phyloP scores from a whole-genome alignment of 139 green algal species.

The Chlorella sp. region DNA sequence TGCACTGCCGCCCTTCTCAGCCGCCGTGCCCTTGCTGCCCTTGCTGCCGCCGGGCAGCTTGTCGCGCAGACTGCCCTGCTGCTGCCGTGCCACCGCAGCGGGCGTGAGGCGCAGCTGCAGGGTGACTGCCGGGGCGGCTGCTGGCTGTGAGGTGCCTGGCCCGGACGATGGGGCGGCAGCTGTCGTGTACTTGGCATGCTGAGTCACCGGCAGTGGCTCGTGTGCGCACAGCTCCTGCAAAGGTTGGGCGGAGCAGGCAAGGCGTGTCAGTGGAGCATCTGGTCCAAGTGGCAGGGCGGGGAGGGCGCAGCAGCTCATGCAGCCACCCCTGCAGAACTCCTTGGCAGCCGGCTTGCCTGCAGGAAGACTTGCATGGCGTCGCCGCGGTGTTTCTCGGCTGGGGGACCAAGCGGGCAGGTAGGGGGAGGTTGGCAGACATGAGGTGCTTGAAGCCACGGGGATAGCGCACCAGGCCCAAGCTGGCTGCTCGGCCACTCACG shows the following conservation, averaged over 20 bases:
- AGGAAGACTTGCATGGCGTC: constrained; percentile 29
- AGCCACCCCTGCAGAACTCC: too few species aligned
- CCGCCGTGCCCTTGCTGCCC: background rate
- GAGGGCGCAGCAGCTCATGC: too few species aligned
- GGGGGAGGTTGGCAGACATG: background rate
- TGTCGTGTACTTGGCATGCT: constrained; percentile 23
- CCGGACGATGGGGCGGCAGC: background rate
- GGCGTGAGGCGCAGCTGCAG: constrained; percentile 11
- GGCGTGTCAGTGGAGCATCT: too few species aligned
- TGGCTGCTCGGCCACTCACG: too few species aligned
- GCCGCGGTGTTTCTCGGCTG: constrained; percentile 26
- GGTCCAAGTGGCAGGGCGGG: too few species aligned
- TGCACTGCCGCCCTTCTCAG: too few species aligned
- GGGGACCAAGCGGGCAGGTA: background rate
- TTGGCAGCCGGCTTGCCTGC: background rate
- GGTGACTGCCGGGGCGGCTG: background rate
- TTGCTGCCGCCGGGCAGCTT: constrained; percentile 12
- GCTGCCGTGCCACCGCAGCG: background rate
- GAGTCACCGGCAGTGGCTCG: background rate
- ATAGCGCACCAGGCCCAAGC: too few species aligned
- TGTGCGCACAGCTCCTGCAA: constrained; percentile 22
- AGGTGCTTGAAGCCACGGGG: background rate
- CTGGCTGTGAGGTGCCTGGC: too few species aligned
- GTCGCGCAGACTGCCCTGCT: background rate
- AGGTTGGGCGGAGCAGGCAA: too few species aligned